Evolutionary conservation across 2,329 filamentous ascomycete species (phyloP).

Genomic region (Ophioceras dolichostomum): DNA sequence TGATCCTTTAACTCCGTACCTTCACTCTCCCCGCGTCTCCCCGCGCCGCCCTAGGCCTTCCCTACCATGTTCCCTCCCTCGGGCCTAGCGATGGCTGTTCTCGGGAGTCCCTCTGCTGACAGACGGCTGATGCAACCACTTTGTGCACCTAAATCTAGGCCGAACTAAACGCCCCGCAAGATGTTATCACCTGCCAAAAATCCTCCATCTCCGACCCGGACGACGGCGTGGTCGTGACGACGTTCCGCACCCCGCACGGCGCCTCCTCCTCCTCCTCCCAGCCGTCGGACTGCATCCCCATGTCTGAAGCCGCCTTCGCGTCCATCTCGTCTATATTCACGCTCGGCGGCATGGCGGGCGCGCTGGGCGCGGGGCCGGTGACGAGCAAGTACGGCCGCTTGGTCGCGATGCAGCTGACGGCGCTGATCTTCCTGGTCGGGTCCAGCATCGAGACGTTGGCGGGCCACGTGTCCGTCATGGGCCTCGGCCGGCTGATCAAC

Average conservation of each 20-base stretch:
- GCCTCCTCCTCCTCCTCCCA: slow-evolving; percentile 16
- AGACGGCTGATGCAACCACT: too few species aligned
- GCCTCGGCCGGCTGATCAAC: slow-evolving; percentile 63
- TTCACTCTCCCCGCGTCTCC: too few species aligned
- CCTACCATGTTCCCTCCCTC: too few species aligned
- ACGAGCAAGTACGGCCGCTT: slow-evolving; percentile 67
- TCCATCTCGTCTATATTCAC: slow-evolving; percentile 86
- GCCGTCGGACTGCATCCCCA: slow-evolving; percentile 66
- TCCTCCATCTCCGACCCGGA: slow-evolving; percentile 22
- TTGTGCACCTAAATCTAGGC: too few species aligned
- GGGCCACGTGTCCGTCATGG: slow-evolving; percentile 52
- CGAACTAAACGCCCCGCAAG: slow-evolving; percentile 89
- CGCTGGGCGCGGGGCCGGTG: slow-evolving; percentile 67
- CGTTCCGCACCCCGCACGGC: slow-evolving; percentile 13
- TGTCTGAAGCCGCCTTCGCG: slow-evolving; percentile 72
- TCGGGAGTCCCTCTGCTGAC: too few species aligned
- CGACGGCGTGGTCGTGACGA: slow-evolving; percentile 7
- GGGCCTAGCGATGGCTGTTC: too few species aligned
- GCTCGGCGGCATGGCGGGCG: slow-evolving; percentile 74
- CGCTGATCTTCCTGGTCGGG: slow-evolving; percentile 63
- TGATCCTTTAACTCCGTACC: too few species aligned
- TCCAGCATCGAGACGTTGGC: slow-evolving; percentile 66
- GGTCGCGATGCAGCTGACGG: slow-evolving; percentile 64
- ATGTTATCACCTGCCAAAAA: slow-evolving; percentile 78
- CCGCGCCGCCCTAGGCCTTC: too few species aligned